A percentile compares a stretch with the other conserved stretches of the same genome.
phyloP scores from a whole-genome alignment of 768 basidiomycete species.

The Clavaria fumosa region DNA sequence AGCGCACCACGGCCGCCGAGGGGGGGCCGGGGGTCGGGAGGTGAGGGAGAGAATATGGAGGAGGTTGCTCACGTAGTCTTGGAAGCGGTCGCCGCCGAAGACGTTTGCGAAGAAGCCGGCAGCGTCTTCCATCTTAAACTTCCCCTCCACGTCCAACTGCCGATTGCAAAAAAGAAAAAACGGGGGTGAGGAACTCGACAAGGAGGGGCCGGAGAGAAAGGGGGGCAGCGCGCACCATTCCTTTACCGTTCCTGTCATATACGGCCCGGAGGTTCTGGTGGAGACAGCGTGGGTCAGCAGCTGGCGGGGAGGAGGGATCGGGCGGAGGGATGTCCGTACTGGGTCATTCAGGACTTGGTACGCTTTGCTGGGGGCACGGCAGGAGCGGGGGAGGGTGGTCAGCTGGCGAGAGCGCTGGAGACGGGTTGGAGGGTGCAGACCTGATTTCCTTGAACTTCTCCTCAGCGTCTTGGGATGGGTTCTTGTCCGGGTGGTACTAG shows the following conservation, averaged over 20 bases:
- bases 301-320: background rate
- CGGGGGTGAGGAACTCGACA: background rate
- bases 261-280: slow-evolving; percentile 65
- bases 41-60: background rate
- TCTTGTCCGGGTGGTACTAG: slow-evolving; percentile 94
- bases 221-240: slow-evolving; percentile 49
- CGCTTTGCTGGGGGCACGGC: slow-evolving; percentile 50
- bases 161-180: background rate
- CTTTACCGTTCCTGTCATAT: slow-evolving; percentile 93
- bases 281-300: slow-evolving; percentile 5
- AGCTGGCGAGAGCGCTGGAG: background rate
- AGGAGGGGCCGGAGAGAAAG: no score
- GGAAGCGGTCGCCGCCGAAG: slow-evolving; percentile 88
- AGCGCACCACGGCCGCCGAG: background rate
- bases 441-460: slow-evolving; percentile 96
- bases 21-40: background rate
- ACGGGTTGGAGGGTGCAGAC: slow-evolving; percentile 22
- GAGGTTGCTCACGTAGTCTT: slow-evolving; percentile 57
- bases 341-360: slow-evolving; percentile 85
- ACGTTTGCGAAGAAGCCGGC: slow-evolving; percentile 90
- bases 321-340: slow-evolving; percentile 27
- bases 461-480: slow-evolving; percentile 81
- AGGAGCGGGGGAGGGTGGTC: background rate
- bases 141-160: slow-evolving; percentile 67
- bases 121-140: slow-evolving; percentile 73